phyloP scores from a whole-genome alignment of 208 protist genomes.

The Acanthamoeba castellanii region DNA sequence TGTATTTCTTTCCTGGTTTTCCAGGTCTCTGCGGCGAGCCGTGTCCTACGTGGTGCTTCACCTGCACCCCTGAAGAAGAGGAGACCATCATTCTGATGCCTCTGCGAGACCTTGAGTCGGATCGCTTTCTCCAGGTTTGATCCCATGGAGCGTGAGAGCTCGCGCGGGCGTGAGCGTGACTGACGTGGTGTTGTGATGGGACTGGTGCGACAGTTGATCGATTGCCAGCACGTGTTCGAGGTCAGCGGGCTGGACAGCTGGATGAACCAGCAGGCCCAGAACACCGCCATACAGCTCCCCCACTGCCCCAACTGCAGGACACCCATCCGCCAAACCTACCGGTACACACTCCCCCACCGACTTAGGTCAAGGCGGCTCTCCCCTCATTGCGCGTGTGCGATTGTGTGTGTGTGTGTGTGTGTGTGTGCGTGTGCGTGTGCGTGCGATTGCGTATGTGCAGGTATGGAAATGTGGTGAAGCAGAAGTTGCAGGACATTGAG shows the following conservation, averaged over 20 bases:
- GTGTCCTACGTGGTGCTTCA: conserved; percentile 80
- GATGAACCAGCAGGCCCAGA: conserved; percentile 61
- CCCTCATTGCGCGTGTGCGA: background rate
- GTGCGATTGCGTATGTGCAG: background rate
- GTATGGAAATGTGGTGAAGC: conserved; percentile 65
- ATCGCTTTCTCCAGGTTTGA: conserved; percentile 1
- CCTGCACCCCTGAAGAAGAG: conserved; percentile 54
- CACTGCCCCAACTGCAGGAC: conserved; percentile 74
- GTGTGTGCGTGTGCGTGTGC: background rate
- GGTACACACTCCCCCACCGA: background rate
- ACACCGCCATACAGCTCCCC: background rate
- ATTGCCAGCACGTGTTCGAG: conserved; percentile 77
- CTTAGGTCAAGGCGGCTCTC: background rate
- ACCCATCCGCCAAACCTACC: conserved; percentile 37
- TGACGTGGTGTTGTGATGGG: background rate
- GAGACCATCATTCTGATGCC: conserved; percentile 23
- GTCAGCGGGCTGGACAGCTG: conserved; percentile 71
- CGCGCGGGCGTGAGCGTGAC: background rate
- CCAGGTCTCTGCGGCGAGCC: conserved; percentile 87
- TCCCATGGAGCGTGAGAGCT: background rate
- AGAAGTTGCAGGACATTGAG: conserved; percentile 56
- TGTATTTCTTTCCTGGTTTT: background rate
- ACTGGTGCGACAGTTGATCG: background rate
- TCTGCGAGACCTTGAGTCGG: background rate
- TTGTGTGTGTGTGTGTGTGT: background rate